These are phyloP conservation scores for Eimeria brunetti DNA, from an alignment of 169 alveolate genomes.

Conservation along the genomic window DNA sequence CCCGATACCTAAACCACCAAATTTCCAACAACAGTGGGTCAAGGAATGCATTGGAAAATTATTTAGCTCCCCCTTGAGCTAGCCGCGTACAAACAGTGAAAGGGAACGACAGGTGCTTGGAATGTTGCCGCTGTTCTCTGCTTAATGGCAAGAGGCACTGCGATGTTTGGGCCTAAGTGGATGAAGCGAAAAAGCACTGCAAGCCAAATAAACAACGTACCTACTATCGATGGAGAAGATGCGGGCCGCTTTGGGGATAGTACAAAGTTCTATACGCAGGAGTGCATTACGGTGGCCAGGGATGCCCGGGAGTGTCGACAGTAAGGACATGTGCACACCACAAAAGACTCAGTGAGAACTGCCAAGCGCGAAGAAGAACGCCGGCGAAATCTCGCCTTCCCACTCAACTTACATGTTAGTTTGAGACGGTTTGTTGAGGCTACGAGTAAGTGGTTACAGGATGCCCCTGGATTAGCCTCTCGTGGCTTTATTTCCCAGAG, in stretches of 20 bases:
- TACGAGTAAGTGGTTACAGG: not conserved
- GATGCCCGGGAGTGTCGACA: not conserved
- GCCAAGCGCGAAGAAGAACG: not conserved
- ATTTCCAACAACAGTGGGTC: no score
- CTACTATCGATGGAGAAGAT: not conserved
- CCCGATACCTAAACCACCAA: no score
- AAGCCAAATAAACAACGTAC: no score
- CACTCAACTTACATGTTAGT: not conserved
- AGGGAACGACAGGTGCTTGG: no score
- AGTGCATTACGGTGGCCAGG: no score
- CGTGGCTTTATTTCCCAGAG: not conserved
- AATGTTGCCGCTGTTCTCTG: no score
- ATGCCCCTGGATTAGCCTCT: not conserved
- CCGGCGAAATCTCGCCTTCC: not conserved
- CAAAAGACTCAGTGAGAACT: not conserved
- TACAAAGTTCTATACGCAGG: not conserved
- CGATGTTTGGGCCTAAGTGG: no score
- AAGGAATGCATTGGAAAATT: no score
- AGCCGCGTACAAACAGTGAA: no score
- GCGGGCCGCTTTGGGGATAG: not conserved
- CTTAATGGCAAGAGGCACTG: no score
- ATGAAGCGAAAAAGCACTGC: no score
- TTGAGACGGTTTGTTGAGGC: not conserved
- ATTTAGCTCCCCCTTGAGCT: no score
- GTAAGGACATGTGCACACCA: not conserved